A percentile compares a stretch with the other conserved stretches of the same genome.
phyloP scores from a whole-genome alignment of 108 stramenopile genomes.

The Stephanodiscus triporus region DNA sequence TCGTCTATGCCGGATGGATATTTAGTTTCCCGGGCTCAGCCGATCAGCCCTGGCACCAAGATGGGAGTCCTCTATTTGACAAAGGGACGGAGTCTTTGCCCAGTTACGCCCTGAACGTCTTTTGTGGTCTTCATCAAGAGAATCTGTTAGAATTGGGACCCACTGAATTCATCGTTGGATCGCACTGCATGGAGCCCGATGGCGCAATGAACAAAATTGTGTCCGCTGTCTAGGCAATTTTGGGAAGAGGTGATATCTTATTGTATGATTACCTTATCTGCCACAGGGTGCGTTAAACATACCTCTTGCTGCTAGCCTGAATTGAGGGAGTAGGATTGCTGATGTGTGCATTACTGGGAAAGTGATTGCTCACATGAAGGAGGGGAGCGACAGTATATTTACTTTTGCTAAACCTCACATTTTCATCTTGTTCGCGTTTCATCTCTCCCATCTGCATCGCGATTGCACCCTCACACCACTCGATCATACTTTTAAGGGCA shows the following conservation, averaged over 20 bases:
- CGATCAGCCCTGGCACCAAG: slow-evolving; percentile 68
- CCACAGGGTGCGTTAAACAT: slow-evolving; percentile 56
- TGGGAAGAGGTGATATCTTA: slow-evolving; percentile 54
- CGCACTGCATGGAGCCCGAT: slow-evolving; percentile 21
- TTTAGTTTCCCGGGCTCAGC: slow-evolving; percentile 46
- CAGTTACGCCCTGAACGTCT: slow-evolving; percentile 63
- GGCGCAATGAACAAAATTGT: slow-evolving; percentile 1
- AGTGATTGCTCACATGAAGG: too few species aligned
- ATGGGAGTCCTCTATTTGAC: slow-evolving; percentile 55
- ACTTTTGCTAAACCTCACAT: background rate
- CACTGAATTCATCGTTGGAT: slow-evolving; percentile 53
- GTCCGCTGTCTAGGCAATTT: slow-evolving; percentile 30
- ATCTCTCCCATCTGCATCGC: too few species aligned
- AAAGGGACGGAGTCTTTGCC: slow-evolving; percentile 37
- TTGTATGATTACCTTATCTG: slow-evolving; percentile 66
- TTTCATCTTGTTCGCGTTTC: background rate
- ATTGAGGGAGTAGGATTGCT: background rate
- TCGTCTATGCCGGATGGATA: slow-evolving; percentile 60
- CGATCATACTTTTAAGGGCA: background rate
- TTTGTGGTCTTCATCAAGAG: slow-evolving; percentile 45
- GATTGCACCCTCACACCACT: background rate
- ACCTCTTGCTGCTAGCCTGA: slow-evolving; percentile 1
- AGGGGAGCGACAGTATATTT: background rate
- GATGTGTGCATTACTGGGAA: background rate
- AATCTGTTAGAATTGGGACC: slow-evolving; percentile 50